Evolutionary conservation across 495 filamentous ascomycete species (phyloP).

Genomic region (Hypoxylon perforatum): DNA sequence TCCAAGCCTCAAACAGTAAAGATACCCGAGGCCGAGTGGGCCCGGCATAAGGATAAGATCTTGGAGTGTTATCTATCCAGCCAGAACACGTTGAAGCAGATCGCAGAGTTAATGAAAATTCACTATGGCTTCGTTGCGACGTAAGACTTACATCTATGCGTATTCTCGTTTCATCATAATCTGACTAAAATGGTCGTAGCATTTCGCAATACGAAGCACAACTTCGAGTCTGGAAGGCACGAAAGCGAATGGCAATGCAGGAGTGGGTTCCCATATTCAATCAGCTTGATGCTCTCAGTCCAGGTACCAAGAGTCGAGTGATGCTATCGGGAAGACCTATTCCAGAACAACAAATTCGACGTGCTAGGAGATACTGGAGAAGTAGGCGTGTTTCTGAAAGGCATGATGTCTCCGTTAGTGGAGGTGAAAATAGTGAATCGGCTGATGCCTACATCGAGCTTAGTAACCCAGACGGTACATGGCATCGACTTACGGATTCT

Average conservation of each 20-base stretch:
- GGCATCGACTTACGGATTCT: no score
- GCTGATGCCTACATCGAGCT: not conserved
- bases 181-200: not conserved
- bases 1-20: constrained; percentile 1
- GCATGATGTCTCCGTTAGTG: not conserved
- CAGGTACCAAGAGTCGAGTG: constrained; percentile 1
- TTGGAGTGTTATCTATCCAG: constrained; percentile 38
- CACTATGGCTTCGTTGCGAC: constrained; percentile 34
- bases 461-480: no score
- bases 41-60: constrained; percentile 27
- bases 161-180: not conserved
- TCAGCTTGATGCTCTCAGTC: not conserved
- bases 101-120: constrained; percentile 37
- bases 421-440: not conserved
- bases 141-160: constrained; percentile 18
- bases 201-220: constrained; percentile 9
- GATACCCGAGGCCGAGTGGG: constrained; percentile 29
- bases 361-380: constrained; percentile 8
- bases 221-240: constrained; percentile 3
- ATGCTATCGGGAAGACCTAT: not conserved
- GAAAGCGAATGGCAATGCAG: not conserved
- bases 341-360: not conserved
- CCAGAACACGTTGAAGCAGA: constrained; percentile 25
- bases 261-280: constrained; percentile 3
- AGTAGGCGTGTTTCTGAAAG: not conserved